phyloP scores from a whole-genome alignment of 2,329 filamentous ascomycete genomes.

The Venturia asperata region DNA sequence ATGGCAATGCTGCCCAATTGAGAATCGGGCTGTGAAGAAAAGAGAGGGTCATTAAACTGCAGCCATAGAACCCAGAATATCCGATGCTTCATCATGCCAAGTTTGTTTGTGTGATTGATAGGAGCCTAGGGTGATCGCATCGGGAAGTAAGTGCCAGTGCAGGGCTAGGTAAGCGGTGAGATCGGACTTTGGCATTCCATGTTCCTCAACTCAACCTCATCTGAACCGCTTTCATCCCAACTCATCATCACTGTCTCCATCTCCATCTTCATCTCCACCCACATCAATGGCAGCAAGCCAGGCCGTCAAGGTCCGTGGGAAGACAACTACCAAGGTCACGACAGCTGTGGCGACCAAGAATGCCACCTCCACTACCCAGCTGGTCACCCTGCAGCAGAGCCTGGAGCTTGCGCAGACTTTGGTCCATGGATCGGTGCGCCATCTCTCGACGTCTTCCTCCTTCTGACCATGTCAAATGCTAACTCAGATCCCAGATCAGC shows the following conservation, averaged over 20 bases:
- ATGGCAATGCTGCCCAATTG: neutral
- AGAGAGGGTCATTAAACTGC: neutral
- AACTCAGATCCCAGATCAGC: constrained; percentile 28
- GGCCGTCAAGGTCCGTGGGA: constrained; percentile 8
- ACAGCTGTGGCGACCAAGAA: constrained; percentile 24
- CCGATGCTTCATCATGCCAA: neutral
- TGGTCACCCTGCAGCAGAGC: constrained; percentile 38
- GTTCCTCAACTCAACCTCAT: neutral
- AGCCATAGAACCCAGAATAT: neutral
- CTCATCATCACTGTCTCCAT: neutral
- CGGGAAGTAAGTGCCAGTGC: neutral
- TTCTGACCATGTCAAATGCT: constrained; percentile 13
- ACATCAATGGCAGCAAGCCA: constrained; percentile 8
- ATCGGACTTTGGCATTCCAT: neutral
- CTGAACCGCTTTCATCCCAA: neutral
- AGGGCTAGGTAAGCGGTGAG: neutral
- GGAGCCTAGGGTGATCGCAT: neutral
- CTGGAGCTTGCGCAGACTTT: constrained; percentile 42
- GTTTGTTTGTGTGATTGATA: no score
- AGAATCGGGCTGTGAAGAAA: neutral
- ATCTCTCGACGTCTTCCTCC: neutral
- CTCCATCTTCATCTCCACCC: neutral
- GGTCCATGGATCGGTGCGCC: constrained; percentile 40
- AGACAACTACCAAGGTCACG: constrained; percentile 16
- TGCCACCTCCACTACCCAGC: constrained; percentile 16